Evolutionary conservation across 2,329 filamentous ascomycete genomes (phyloP).

Genomic region (Ciborinia camelliae): DNA sequence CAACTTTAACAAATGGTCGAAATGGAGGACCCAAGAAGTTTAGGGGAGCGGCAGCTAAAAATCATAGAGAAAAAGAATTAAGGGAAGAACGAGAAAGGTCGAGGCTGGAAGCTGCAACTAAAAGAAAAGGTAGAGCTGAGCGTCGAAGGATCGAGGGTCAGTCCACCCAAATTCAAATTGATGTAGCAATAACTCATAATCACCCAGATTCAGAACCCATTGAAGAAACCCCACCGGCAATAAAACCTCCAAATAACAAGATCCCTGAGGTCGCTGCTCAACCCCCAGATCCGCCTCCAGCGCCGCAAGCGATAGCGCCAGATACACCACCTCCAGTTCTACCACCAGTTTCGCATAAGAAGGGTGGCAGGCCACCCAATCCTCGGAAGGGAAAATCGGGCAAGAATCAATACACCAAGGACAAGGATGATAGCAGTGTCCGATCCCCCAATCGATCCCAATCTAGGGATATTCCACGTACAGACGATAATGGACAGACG

Average conservation of each 20-base stretch:
- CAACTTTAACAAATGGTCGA: conserved; percentile 40
- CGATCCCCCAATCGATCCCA: conserved; percentile 54
- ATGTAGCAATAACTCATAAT: conserved; percentile 38
- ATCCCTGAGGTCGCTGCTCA: conserved; percentile 31
- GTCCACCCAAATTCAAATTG: conserved; percentile 25
- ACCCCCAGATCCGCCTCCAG: conserved; percentile 44
- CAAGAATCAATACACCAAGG: conserved; percentile 79
- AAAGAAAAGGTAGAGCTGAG: conserved; percentile 78
- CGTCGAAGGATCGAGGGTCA: conserved; percentile 77
- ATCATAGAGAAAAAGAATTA: conserved; percentile 60
- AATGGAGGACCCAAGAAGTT: conserved; percentile 56
- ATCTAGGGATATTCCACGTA: conserved; percentile 41
- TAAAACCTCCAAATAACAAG: conserved; percentile 37
- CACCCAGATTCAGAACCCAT: conserved; percentile 66
- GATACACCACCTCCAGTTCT: conserved; percentile 47
- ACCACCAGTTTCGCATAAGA: conserved; percentile 54
- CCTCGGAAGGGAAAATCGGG: conserved; percentile 66
- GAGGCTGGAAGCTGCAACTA: conserved; percentile 69
- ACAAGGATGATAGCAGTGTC: conserved; percentile 57
- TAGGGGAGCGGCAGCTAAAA: conserved; percentile 54
- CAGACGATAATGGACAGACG: conserved; percentile 51
- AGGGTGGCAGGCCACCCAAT: conserved; percentile 58
- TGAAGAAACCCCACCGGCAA: conserved; percentile 59
- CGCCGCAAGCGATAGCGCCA: conserved; percentile 45
- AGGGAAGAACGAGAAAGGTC: conserved; percentile 73